Evolutionary conservation across 2,329 filamentous ascomycete genomes (phyloP).

Genomic region (Colletotrichum sp.): DNA sequence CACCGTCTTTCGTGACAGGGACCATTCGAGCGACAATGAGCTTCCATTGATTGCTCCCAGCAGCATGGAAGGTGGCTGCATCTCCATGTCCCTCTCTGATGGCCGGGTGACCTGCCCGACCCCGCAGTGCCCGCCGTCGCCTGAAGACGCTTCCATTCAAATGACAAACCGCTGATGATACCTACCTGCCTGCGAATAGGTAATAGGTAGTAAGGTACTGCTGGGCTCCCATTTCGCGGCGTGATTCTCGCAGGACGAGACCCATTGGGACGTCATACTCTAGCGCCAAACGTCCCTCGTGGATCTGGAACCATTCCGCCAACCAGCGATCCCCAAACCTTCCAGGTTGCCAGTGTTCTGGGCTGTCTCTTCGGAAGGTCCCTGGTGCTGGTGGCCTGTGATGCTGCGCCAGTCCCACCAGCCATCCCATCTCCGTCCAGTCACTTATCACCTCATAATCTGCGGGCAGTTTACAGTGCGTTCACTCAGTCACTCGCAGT

Average conservation of each 20-base stretch:
- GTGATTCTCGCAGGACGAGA: background rate
- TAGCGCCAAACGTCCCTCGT: constrained; percentile 14
- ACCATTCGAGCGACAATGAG: background rate
- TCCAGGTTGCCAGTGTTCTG: background rate
- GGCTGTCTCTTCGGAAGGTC: background rate
- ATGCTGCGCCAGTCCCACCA: background rate
- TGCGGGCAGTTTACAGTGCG: background rate
- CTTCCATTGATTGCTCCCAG: background rate
- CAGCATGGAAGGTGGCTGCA: background rate
- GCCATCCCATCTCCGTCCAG: constrained; percentile 8
- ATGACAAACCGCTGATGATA: background rate
- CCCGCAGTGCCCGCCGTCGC: background rate
- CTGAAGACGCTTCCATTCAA: background rate
- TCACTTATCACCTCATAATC: constrained; percentile 11
- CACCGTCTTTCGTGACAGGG: background rate
- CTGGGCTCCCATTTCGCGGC: background rate
- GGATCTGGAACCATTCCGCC: constrained; percentile 10
- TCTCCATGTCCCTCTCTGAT: background rate
- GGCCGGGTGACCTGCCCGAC: background rate
- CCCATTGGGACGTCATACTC: constrained; percentile 13
- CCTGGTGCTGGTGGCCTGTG: background rate
- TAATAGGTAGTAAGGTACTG: background rate
- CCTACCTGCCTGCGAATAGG: background rate
- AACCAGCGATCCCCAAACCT: background rate
- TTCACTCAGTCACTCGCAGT: background rate